Evolutionary conservation across 345 rosid species (phyloP).

Genomic region (Salix udensis): DNA sequence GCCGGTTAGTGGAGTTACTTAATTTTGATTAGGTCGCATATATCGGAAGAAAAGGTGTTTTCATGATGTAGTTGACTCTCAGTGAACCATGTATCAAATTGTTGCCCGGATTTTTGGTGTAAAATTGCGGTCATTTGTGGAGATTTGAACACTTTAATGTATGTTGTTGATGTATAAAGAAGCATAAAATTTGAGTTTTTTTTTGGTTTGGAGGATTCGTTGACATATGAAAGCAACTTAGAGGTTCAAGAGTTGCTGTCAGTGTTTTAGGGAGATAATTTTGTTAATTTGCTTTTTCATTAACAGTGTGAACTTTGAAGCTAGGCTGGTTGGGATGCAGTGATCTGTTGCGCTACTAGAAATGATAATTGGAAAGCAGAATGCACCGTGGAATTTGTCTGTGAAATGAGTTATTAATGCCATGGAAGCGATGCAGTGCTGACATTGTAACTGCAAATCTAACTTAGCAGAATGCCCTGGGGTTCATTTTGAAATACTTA

Average conservation of each 20-base stretch:
- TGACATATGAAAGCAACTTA: background rate
- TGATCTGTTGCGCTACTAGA: background rate
- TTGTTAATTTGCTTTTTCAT: background rate
- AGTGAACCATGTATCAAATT: background rate
- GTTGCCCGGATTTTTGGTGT: background rate
- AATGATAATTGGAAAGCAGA: background rate
- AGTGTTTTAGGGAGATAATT: background rate
- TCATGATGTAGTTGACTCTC: background rate
- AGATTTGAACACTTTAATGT: background rate
- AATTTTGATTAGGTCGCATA: background rate
- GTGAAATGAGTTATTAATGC: background rate
- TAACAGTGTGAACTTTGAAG: background rate
- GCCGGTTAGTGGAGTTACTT: conserved; percentile 50
- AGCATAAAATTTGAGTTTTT: background rate
- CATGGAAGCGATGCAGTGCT: background rate
- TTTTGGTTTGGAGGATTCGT: background rate
- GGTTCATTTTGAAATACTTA: background rate
- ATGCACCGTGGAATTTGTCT: background rate
- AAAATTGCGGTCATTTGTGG: background rate
- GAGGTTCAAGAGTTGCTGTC: background rate
- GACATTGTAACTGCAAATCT: background rate
- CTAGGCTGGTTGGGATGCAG: background rate
- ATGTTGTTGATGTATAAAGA: background rate
- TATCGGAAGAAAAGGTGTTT: background rate
- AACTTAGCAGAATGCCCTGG: too few species aligned